These are phyloP conservation scores for Penicillium lagena DNA, from an alignment of 495 filamentous ascomycete genomes.

Conservation along the genomic window DNA sequence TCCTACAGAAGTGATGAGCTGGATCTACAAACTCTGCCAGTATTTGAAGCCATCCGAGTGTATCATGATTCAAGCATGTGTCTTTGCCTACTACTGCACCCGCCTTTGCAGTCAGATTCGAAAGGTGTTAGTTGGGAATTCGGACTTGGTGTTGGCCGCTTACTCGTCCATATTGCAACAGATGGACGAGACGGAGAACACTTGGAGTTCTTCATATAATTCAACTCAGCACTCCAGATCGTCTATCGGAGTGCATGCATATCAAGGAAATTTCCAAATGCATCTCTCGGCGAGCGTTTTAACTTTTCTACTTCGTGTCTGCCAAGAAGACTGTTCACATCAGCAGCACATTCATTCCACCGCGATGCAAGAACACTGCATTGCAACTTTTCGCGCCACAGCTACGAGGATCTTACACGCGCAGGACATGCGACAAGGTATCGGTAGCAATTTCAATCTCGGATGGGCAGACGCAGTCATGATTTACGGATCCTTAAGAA, in stretches of 20 bases:
- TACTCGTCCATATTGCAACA: slow-evolving; percentile 4
- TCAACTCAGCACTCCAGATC: neutral
- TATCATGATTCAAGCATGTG: slow-evolving; percentile 3
- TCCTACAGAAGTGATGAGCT: slow-evolving; percentile 1
- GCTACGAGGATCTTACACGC: slow-evolving; percentile 5
- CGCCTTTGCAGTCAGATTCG: slow-evolving; percentile 1
- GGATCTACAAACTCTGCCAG: slow-evolving; percentile 2
- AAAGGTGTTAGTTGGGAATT: slow-evolving; percentile 1
- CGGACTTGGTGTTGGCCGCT: slow-evolving; percentile 1
- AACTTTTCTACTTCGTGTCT: neutral
- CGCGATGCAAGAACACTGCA: slow-evolving; percentile 4
- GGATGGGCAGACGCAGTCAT: slow-evolving; percentile 8
- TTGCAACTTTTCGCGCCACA: slow-evolving; percentile 4
- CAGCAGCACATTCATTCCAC: slow-evolving; percentile 4
- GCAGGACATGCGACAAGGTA: slow-evolving; percentile 1
- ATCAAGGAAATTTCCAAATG: slow-evolving; percentile 6
- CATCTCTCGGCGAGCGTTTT: slow-evolving; percentile 2
- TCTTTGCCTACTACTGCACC: slow-evolving; percentile 7
- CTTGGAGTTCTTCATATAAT: slow-evolving; percentile 3
- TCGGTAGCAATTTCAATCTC: slow-evolving; percentile 1
- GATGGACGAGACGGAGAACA: slow-evolving; percentile 1
- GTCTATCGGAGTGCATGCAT: slow-evolving; percentile 4
- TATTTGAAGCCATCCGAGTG: slow-evolving; percentile 1
- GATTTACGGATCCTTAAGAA: slow-evolving; percentile 7
- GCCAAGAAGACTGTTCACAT: neutral